A percentile compares a stretch with the other conserved stretches of the same genome.
Conservation (phyloP, 2,329 filamentous ascomycete genomes). For the Magnaporthales sp. region DNA sequence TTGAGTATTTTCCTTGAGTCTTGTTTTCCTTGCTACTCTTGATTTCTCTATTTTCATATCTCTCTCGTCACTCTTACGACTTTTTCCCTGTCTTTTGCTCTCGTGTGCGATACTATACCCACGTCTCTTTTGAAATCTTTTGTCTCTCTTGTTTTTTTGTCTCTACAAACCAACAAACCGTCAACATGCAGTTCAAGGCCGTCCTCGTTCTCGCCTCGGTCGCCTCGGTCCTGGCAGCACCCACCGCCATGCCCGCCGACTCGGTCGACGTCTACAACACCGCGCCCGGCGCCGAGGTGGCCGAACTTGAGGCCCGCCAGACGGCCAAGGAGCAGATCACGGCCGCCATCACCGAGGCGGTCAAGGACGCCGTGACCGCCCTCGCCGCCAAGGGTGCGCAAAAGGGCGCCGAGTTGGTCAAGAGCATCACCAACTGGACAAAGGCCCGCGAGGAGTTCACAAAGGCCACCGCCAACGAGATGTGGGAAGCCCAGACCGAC, state of each 20-base stretch:
- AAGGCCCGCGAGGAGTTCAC: constrained; percentile 12
- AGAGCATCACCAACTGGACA: constrained; percentile 8
- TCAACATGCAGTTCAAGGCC: constrained; percentile 5
- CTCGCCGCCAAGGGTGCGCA: background rate
- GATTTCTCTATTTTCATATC: background rate
- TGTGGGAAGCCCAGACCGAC: constrained; percentile 13
- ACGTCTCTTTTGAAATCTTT: background rate
- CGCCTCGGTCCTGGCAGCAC: background rate
- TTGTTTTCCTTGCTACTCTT: background rate
- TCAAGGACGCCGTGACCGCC: background rate
- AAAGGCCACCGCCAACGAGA: constrained; percentile 10
- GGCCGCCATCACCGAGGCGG: background rate
- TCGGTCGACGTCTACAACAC: background rate
- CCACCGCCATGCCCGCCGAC: background rate
- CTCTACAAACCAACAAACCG: background rate
- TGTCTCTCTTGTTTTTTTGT: background rate
- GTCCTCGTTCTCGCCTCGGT: constrained; percentile 1
- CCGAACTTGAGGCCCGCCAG: background rate
- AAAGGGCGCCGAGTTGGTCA: background rate
- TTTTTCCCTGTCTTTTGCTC: background rate
- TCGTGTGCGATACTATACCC: background rate
- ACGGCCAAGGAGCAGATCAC: background rate
- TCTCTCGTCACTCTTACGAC: background rate
- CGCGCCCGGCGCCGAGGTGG: background rate
- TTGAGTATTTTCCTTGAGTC: background rate